Evolutionary conservation across 83 land plant species (phyloP).

Genomic region (Picea abies): DNA sequence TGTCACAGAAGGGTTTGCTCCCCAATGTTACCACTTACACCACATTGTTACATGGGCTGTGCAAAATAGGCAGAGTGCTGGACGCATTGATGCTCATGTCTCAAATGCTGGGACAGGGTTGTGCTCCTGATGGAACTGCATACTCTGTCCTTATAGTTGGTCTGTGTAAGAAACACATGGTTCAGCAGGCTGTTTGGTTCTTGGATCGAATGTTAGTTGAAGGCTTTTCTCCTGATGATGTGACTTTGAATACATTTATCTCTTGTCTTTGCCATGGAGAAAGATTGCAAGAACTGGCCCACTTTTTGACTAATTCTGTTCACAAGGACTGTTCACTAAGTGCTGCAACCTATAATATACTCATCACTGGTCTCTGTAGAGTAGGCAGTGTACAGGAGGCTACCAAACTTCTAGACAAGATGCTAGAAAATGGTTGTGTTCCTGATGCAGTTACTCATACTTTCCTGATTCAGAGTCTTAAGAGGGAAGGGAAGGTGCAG

Average conservation of each 20-base stretch:
- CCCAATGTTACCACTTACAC: constrained; percentile 17
- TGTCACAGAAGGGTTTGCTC: constrained; percentile 19
- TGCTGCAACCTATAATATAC: constrained; percentile 28
- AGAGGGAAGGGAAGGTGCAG: neutral
- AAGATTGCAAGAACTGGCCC: constrained; percentile 14
- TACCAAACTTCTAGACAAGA: constrained; percentile 30
- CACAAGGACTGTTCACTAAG: constrained; percentile 4
- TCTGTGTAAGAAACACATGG: constrained; percentile 12
- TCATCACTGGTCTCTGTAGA: constrained; percentile 40
- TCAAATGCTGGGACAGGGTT: constrained; percentile 37
- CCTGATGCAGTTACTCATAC: constrained; percentile 49
- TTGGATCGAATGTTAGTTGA: constrained; percentile 36
- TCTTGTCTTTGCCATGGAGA: constrained; percentile 12
- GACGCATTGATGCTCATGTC: constrained; percentile 13
- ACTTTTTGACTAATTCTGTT: constrained; percentile 21
- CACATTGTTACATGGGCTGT: constrained; percentile 23
- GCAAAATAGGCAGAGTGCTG: neutral
- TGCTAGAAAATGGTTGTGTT: constrained; percentile 46
- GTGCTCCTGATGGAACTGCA: constrained; percentile 19
- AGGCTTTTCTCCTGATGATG: constrained; percentile 30
- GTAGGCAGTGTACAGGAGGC: constrained; percentile 29
- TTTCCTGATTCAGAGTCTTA: constrained; percentile 27
- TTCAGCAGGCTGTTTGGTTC: constrained; percentile 16
- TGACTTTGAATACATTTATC: constrained; percentile 17
- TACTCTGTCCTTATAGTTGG: constrained; percentile 33